Conservation (phyloP, 345 rosid genomes). For the Eucalyptus melliodora region DNA sequence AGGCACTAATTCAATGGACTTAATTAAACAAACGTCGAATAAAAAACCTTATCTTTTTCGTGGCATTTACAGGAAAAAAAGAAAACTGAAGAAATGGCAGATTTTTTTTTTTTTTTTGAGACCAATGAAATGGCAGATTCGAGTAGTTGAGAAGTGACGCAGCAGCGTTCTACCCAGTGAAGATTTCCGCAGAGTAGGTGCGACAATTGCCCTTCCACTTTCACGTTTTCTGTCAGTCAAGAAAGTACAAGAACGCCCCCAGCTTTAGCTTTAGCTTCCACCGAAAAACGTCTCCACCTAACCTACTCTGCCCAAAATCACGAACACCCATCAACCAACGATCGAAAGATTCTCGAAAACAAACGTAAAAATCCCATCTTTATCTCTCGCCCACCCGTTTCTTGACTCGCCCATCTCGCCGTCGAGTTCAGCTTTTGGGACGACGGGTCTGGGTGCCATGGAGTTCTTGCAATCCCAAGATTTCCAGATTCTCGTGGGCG, state of each 20-base stretch:
- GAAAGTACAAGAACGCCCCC: background rate
- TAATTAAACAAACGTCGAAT: background rate
- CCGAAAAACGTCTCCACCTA: background rate
- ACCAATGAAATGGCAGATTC: background rate
- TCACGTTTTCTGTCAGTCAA: background rate
- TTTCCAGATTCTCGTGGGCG: slow-evolving; percentile 58
- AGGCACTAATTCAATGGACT: background rate
- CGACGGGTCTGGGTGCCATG: slow-evolving; percentile 1
- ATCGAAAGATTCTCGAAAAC: background rate
- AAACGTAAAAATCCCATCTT: background rate
- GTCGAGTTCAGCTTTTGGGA: background rate
- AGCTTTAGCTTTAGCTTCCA: background rate
- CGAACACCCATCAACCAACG: background rate
- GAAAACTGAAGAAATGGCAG: background rate
- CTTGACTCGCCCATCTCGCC: background rate
- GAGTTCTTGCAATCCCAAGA: slow-evolving; percentile 52
- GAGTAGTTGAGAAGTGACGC: background rate
- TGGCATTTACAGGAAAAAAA: background rate
- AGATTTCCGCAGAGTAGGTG: background rate
- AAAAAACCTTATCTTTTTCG: background rate
- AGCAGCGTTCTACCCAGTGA: background rate
- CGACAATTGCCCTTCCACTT: background rate
- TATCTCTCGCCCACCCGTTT: background rate
- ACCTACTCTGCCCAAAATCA: background rate
- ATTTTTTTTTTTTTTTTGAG: background rate